phyloP scores from a whole-genome alignment of 495 filamentous ascomycete species.

The Aspergillus affinis region DNA sequence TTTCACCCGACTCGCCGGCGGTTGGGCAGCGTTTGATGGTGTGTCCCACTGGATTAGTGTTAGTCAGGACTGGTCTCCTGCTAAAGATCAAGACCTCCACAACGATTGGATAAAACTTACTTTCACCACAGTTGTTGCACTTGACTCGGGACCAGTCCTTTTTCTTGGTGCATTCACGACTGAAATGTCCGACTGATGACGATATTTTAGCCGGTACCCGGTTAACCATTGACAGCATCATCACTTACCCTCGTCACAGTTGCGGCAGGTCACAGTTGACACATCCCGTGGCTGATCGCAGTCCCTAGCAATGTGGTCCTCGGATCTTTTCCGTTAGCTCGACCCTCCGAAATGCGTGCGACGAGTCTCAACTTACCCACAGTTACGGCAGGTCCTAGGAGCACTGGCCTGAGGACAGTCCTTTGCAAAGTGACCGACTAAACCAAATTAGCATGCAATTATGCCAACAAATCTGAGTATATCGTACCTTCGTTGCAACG shows the following conservation, averaged over 20 bases:
- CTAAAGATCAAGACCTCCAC: not conserved
- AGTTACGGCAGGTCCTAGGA: slow-evolving; percentile 62
- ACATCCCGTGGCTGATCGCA: slow-evolving; percentile 54
- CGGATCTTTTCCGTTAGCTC: slow-evolving; percentile 33
- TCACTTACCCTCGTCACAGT: slow-evolving; percentile 60
- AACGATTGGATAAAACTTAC: slow-evolving; percentile 34
- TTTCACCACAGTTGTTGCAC: slow-evolving; percentile 74
- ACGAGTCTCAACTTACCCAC: slow-evolving; percentile 44
- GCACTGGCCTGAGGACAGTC: slow-evolving; percentile 68
- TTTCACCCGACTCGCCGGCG: slow-evolving; percentile 4
- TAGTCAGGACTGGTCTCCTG: slow-evolving; percentile 10
- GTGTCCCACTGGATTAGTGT: slow-evolving; percentile 60
- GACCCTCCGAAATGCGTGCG: not conserved
- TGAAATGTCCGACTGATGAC: slow-evolving; percentile 61
- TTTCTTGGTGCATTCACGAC: slow-evolving; percentile 73
- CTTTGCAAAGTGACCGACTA: slow-evolving; percentile 79
- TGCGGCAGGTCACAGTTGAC: slow-evolving; percentile 58
- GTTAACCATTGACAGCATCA: too few species aligned
- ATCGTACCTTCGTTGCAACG: slow-evolving; percentile 67
- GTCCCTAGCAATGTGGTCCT: slow-evolving; percentile 55
- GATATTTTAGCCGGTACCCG: not conserved
- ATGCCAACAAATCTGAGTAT: not conserved
- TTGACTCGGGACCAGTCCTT: slow-evolving; percentile 73
- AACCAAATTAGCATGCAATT: slow-evolving; percentile 5
- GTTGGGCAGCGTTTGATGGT: slow-evolving; percentile 58